phyloP scores from a whole-genome alignment of 176 grass and related monocot species.

The Avena eriantha region DNA sequence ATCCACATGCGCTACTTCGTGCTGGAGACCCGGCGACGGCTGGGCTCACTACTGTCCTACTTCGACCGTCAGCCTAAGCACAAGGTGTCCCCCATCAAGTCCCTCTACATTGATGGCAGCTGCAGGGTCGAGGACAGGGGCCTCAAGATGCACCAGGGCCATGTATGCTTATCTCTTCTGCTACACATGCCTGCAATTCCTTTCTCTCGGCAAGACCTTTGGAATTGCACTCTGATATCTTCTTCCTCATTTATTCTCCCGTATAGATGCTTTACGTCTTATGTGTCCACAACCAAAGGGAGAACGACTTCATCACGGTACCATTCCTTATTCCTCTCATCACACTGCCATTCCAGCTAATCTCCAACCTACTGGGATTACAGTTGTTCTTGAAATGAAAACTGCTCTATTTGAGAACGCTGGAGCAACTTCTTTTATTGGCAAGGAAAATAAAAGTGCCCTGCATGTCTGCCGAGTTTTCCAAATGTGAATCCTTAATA shows the following conservation, averaged over 20 bases:
- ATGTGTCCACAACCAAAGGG: slow-evolving; percentile 94
- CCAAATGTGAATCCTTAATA: neutral
- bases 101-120: slow-evolving; percentile 80
- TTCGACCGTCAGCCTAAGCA: slow-evolving; percentile 89
- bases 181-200: too few relatives aligned
- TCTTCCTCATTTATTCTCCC: too few relatives aligned
- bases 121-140: slow-evolving; percentile 94
- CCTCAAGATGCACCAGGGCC: too few relatives aligned
- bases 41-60: slow-evolving; percentile 80
- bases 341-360: too few relatives aligned
- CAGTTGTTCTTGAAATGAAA: neutral
- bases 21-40: slow-evolving; percentile 74
- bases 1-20: slow-evolving; percentile 94
- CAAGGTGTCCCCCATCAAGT: slow-evolving; percentile 82
- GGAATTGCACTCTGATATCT: neutral
- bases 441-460: neutral
- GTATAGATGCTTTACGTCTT: slow-evolving; percentile 66
- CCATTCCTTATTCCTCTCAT: neutral
- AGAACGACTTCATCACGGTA: slow-evolving; percentile 85
- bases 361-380: neutral
- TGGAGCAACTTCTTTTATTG: neutral
- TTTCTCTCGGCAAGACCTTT: neutral
- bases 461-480: neutral
- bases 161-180: neutral
- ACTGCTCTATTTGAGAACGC: slow-evolving; percentile 3